A percentile compares a stretch with the other conserved stretches of the same genome.
Evolutionary conservation across 208 protist genomes (phyloP).

Genomic region (Wallacemonas sp.): DNA sequence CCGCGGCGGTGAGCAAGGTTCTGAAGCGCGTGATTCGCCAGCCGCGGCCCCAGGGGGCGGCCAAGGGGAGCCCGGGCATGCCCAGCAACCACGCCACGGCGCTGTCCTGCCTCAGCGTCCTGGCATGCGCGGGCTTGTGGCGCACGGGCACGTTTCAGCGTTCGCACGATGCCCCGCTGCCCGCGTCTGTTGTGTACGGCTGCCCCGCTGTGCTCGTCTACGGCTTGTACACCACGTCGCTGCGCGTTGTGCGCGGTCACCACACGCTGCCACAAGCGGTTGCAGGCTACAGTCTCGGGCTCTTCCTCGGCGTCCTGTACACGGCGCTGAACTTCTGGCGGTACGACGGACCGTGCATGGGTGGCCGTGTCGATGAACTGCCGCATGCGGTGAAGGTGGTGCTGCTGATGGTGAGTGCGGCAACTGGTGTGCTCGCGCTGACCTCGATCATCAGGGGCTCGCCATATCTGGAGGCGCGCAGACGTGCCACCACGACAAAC

Average conservation of each 20-base stretch:
- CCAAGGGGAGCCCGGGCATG: constrained; percentile 60
- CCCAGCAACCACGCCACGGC: constrained; percentile 69
- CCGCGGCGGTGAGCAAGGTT: constrained; percentile 40
- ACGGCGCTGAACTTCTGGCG: constrained; percentile 35
- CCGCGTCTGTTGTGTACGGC: not conserved
- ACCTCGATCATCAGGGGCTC: constrained; percentile 23
- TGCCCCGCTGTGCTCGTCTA: constrained; percentile 29
- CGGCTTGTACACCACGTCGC: constrained; percentile 30
- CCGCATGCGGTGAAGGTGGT: constrained; percentile 20
- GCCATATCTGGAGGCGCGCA: constrained; percentile 1
- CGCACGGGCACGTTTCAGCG: not conserved
- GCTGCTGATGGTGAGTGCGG: constrained; percentile 14
- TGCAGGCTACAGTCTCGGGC: constrained; percentile 41
- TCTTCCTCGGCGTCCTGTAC: constrained; percentile 14
- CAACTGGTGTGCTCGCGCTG: constrained; percentile 20
- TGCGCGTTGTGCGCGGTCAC: constrained; percentile 44
- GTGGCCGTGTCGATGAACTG: constrained; percentile 48
- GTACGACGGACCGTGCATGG: constrained; percentile 22
- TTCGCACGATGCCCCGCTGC: not conserved
- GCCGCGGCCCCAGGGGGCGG: constrained; percentile 41
- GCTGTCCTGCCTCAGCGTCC: constrained; percentile 43
- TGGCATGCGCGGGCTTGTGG: constrained; percentile 28
- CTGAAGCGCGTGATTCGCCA: constrained; percentile 59
- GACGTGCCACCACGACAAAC: not conserved
- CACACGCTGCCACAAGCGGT: constrained; percentile 56